A percentile compares a stretch with the other conserved stretches of the same genome.
phyloP scores from a whole-genome alignment of 2,329 filamentous ascomycete genomes.

The Ceratocystis papillata region DNA sequence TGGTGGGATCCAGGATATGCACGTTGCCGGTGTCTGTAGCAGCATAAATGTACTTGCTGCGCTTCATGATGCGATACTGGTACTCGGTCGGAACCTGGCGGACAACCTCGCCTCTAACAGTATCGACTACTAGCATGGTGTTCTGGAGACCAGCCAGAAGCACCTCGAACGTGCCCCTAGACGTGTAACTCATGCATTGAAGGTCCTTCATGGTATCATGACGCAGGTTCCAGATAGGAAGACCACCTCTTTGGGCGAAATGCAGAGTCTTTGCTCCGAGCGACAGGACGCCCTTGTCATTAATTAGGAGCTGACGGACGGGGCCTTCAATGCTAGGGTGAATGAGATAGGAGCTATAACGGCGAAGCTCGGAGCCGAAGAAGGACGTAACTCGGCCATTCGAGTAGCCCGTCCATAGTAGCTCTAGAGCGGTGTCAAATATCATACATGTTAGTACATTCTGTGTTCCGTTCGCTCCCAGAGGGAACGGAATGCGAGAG shows the following conservation, averaged over 20 bases:
- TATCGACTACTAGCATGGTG: slow-evolving; percentile 67
- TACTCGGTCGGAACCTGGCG: slow-evolving; percentile 60
- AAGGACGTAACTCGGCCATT: slow-evolving; percentile 75
- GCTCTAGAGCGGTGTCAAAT: slow-evolving; percentile 81
- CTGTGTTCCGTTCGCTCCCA: slow-evolving; percentile 57
- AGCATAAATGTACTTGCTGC: slow-evolving; percentile 80
- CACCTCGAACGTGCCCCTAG: slow-evolving; percentile 70
- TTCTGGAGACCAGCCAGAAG: slow-evolving; percentile 79
- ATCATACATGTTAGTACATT: slow-evolving; percentile 68
- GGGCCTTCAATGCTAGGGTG: slow-evolving; percentile 63
- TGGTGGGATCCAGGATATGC: slow-evolving; percentile 72
- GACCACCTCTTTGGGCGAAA: slow-evolving; percentile 71
- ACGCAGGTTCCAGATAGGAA: slow-evolving; percentile 81
- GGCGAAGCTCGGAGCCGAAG: slow-evolving; percentile 70
- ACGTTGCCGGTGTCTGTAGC: slow-evolving; percentile 74
- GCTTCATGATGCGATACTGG: slow-evolving; percentile 86
- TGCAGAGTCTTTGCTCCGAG: slow-evolving; percentile 75
- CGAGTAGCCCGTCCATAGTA: slow-evolving; percentile 78
- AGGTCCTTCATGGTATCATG: slow-evolving; percentile 55
- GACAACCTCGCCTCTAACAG: slow-evolving; percentile 58
- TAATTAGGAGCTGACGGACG: slow-evolving; percentile 80
- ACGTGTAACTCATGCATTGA: slow-evolving; percentile 90
- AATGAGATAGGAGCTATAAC: slow-evolving; percentile 81
- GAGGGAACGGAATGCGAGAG: slow-evolving; percentile 69
- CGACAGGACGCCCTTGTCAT: slow-evolving; percentile 81